Evolutionary conservation across 1,139 yeast genomes (phyloP), one percentile per base, ranked within the genome.

Genomic region (Diutina siamensis): DNA sequence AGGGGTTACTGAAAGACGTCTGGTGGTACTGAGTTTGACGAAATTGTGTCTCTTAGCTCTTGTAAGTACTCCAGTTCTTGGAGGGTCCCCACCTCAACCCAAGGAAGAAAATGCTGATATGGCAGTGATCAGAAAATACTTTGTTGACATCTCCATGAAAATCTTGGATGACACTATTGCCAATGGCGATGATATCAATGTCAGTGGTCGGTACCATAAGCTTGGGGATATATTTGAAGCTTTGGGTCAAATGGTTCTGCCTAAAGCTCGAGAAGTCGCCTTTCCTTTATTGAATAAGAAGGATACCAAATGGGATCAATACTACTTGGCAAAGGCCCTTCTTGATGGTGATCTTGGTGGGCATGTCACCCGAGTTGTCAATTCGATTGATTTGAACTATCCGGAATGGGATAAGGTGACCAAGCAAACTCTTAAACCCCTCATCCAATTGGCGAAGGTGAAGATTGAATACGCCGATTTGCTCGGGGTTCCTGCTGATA

Each of bases 101-200:
- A 75, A 74, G 49, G 60, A 63, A 21, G 78, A 74, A 47, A 88
- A 83, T 55, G 74, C 82, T 0, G 88, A 83, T 50, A 69, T 86
- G 74, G 71, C 78, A 0, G 78, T 80, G 53, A 79, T 88, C 34
- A 67, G 97, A 47, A 81, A 80, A 53, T 84, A 81, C 56, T 75
- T 85, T 9, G 74, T 80, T 28, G 97, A 88, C 51, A 69, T 81
- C 0, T 60, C 86, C n/a, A 68, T 77, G 35, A 83, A 79, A 53
- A 78, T 74, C 1, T 57, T 84, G 44, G 76, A 70, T 46, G 92
- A 83, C 8, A 63, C 74, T 1, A 57, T 66, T 2, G 49, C 55
- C 15, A 49, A 55, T 1, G 50, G 47, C 8, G 50, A 59, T 1
- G 56, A 67, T 2, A 53, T 65, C 61, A 59, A n/a, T 48, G 59